phyloP scores from a whole-genome alignment of 129 eudicot species.

The Saussurea involucrata region DNA sequence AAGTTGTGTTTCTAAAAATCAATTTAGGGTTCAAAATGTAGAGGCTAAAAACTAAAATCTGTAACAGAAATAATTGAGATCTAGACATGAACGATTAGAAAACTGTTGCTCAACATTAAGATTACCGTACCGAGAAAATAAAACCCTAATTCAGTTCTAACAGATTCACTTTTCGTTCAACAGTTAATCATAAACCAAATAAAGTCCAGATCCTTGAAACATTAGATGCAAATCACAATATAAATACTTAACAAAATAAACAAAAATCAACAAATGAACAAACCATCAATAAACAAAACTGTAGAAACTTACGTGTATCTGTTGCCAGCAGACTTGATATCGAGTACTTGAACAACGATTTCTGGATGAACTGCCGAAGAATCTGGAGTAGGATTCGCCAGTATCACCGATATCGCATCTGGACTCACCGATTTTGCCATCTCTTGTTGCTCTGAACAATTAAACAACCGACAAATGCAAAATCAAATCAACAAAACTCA shows the following conservation, averaged over 20 bases:
- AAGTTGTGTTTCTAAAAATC: neutral
- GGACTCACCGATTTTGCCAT: constrained; percentile 62
- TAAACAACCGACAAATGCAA: neutral
- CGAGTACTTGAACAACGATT: constrained; percentile 75
- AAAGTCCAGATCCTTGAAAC: neutral
- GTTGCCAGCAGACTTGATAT: constrained; percentile 71
- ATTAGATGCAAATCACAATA: neutral
- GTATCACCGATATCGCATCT: constrained; percentile 58
- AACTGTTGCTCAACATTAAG: neutral
- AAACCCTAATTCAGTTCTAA: neutral
- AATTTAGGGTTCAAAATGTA: neutral
- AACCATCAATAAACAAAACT: neutral
- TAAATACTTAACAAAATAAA: neutral
- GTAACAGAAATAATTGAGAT: neutral
- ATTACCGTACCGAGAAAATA: too few species aligned
- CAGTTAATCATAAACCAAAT: neutral
- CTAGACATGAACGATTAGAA: neutral
- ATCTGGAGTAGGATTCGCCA: constrained; percentile 75
- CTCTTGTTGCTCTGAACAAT: constrained; percentile 4
- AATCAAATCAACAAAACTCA: neutral
- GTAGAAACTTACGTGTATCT: constrained; percentile 46
- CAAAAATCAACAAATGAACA: neutral
- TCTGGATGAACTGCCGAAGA: constrained; percentile 55
- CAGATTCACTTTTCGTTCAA: neutral
- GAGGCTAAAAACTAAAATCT: neutral